Evolutionary conservation across 2,329 filamentous ascomycete genomes (phyloP).

Genomic region (Penicillium freii): DNA sequence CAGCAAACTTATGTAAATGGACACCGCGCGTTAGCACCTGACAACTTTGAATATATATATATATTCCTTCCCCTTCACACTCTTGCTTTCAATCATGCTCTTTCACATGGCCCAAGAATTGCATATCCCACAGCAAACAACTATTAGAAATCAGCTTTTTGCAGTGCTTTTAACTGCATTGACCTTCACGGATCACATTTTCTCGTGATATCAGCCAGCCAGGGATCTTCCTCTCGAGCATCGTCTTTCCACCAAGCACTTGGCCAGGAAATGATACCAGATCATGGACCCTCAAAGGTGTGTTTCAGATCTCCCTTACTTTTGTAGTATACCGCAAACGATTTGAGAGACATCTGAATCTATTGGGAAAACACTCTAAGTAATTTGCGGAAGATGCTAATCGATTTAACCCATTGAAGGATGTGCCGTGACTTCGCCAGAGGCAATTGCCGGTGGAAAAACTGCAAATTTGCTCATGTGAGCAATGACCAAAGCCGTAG

Average conservation of each 20-base stretch:
- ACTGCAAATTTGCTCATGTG: conserved; percentile 17
- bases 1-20: not conserved
- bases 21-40: not conserved
- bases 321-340: not conserved
- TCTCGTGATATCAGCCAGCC: not conserved
- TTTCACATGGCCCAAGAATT: not conserved
- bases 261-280: not conserved
- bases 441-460: conserved; percentile 7
- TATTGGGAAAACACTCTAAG: not conserved
- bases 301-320: not conserved
- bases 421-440: conserved; percentile 10
- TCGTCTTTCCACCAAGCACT: not conserved
- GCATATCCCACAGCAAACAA: not conserved
- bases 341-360: not conserved
- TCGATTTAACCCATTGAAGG: not conserved
- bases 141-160: not conserved
- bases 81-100: not conserved
- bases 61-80: not conserved
- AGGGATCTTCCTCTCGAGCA: not conserved
- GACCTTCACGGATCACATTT: not conserved
- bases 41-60: too few species aligned
- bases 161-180: not conserved
- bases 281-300: not conserved
- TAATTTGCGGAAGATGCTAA: not conserved
- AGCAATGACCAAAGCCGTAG: not conserved